phyloP scores from a whole-genome alignment of 441 rosid genomes.

The Euphorbia celastroides region DNA sequence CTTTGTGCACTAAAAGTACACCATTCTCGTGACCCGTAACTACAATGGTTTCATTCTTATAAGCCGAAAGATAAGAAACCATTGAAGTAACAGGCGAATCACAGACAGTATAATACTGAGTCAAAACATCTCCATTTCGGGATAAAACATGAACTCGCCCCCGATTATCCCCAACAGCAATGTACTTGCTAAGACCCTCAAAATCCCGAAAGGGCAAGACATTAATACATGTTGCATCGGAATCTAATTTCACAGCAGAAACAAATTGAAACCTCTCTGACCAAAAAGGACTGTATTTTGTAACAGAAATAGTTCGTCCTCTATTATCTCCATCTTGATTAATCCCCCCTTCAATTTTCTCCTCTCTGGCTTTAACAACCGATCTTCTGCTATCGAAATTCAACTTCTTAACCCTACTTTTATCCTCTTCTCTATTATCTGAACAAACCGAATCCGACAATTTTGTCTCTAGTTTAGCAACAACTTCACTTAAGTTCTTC shows the following conservation, averaged over 20 bases:
- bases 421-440: conserved; percentile 24
- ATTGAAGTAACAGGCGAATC: conserved; percentile 70
- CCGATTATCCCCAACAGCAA: conserved; percentile 76
- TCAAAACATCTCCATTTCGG: conserved; percentile 75
- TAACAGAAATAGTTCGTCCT: conserved; percentile 43
- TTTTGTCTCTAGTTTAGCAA: conserved; percentile 55
- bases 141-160: conserved; percentile 71
- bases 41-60: conserved; percentile 69
- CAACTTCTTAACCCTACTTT: conserved; percentile 19
- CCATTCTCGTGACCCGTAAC: conserved; percentile 86
- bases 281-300: conserved; percentile 78
- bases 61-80: conserved; percentile 61
- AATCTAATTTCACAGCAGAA: conserved; percentile 82
- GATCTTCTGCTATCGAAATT: conserved; percentile 19
- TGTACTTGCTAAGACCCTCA: conserved; percentile 79
- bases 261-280: conserved; percentile 85
- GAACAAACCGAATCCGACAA: conserved; percentile 29
- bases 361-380: conserved; percentile 21
- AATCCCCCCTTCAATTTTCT: conserved; percentile 17
- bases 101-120: conserved; percentile 47
- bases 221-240: conserved; percentile 61
- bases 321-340: conserved; percentile 31
- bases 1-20: conserved; percentile 53
- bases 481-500: conserved; percentile 58
- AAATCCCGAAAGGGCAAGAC: conserved; percentile 74